Evolutionary conservation across 768 basidiomycete genomes (phyloP), one percentile per base, ranked within the genome.

Genomic region (Ramaria sp.): DNA sequence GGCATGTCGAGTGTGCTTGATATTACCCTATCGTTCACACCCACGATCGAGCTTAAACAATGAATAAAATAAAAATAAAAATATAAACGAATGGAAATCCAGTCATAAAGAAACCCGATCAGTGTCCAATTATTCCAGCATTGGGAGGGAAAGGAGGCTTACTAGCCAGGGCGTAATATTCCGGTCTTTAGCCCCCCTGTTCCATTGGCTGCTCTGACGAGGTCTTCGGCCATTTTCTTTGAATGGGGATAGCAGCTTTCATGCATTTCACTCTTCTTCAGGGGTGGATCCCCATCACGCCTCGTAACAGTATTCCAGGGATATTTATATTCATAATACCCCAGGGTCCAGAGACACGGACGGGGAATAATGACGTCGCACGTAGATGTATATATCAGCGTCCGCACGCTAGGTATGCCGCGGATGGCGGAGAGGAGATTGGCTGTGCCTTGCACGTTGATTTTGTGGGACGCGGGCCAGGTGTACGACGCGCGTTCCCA

Each of bases 101-200:
- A n/a, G n/a, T n/a, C n/a, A n/a, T n/a, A n/a, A n/a, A n/a, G n/a
- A n/a, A n/a, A n/a, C n/a, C n/a, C n/a, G n/a, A n/a, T n/a, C n/a
- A n/a, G n/a, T n/a, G n/a, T n/a, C n/a, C n/a, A n/a, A n/a, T n/a
- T n/a, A n/a, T n/a, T n/a, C n/a, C n/a, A n/a, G n/a, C n/a, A n/a
- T n/a, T n/a, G n/a, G n/a, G n/a, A n/a, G n/a, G n/a, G n/a, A n/a
- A n/a, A n/a, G n/a, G n/a, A n/a, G n/a, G 61, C 66, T 52, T 47
- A 70, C 69, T 59, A 62, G 38, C 66, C 67, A 4, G 69, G 69
- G 15, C 67, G 64, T 37, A 70, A 48, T 22, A 66, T 63, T 0
- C 65, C 50, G 22, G 50, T 52, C 18, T 36, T 37, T 20, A 52
- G 36, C 12, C 7, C 38, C n/a, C 50, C 36, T 9, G 6, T 37